Percentiles rank a stretch among this genome's conserved stretches.
These are phyloP conservation scores for Blastobotrys serpentis DNA, from an alignment of 1,139 yeast species.

Conservation along the genomic window DNA sequence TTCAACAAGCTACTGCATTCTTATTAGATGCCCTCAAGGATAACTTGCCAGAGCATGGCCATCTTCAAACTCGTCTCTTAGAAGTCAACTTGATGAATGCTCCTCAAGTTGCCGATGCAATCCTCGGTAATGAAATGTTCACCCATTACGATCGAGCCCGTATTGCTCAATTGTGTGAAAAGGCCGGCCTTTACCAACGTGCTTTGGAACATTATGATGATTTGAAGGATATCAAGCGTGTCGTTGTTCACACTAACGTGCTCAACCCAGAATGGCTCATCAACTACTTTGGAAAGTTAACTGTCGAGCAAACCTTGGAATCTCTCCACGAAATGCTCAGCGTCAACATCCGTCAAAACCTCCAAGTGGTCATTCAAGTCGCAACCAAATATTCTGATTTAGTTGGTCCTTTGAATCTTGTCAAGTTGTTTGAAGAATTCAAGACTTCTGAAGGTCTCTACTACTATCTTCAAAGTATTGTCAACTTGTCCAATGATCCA, in stretches of 20 bases:
- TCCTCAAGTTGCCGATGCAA: constrained; percentile 99
- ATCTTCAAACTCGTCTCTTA: constrained; percentile 88
- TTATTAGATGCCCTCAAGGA: constrained; percentile 92
- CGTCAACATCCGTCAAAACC: constrained; percentile 77
- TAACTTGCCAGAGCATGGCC: constrained; percentile 94
- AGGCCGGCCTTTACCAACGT: constrained; percentile 89
- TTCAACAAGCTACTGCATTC: constrained; percentile 99
- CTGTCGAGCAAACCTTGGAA: constrained; percentile 88
- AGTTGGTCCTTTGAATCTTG: constrained; percentile 80
- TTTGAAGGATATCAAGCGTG: constrained; percentile 91
- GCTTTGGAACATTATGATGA: constrained; percentile 96
- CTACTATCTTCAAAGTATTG: constrained; percentile 89
- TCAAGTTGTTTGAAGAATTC: constrained; percentile 90
- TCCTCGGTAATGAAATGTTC: constrained; percentile 92
- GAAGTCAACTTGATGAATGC: constrained; percentile 94
- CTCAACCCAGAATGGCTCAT: constrained; percentile 95
- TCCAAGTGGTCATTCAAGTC: constrained; percentile 93
- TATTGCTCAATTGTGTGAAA: constrained; percentile 88
- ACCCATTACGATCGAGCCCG: constrained; percentile 93
- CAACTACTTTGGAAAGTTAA: constrained; percentile 86
- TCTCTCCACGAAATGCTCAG: constrained; percentile 85
- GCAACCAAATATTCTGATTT: constrained; percentile 95
- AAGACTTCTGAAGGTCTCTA: constrained; percentile 91
- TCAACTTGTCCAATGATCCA: constrained; percentile 88
- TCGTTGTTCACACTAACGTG: constrained; percentile 80